A percentile compares a stretch with the other conserved stretches of the same genome.
Evolutionary conservation across 2,329 filamentous ascomycete species (phyloP).

Genomic region (Curvularia lunata): DNA sequence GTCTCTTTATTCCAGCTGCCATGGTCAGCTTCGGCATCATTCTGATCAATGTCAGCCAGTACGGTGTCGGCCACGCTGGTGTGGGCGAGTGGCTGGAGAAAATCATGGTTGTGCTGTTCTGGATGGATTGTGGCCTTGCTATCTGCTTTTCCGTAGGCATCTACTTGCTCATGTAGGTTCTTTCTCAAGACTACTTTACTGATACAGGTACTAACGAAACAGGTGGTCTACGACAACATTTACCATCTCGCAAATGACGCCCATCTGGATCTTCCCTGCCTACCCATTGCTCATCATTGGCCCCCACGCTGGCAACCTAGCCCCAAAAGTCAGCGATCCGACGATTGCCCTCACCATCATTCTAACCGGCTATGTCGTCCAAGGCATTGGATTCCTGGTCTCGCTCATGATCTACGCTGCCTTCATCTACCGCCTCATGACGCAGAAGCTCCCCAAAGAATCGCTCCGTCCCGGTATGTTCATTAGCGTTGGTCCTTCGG

Average conservation of each 20-base stretch:
- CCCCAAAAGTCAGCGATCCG: constrained; percentile 53
- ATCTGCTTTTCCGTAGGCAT: constrained; percentile 71
- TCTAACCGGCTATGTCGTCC: constrained; percentile 64
- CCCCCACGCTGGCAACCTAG: constrained; percentile 70
- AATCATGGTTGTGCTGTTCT: constrained; percentile 72
- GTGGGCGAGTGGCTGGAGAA: constrained; percentile 56
- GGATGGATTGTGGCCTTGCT: constrained; percentile 74
- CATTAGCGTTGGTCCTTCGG: constrained; percentile 79
- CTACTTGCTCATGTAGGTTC: constrained; percentile 72
- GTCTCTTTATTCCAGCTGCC: constrained; percentile 74
- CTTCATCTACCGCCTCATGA: constrained; percentile 87
- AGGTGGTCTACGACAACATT: constrained; percentile 70
- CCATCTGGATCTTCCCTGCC: constrained; percentile 85
- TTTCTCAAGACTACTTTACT: background rate
- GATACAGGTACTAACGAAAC: constrained; percentile 2
- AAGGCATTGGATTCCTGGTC: constrained; percentile 69
- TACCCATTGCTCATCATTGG: constrained; percentile 81
- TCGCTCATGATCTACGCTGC: constrained; percentile 82
- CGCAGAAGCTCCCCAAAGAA: constrained; percentile 80
- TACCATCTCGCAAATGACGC: constrained; percentile 83
- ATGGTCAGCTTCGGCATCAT: constrained; percentile 69
- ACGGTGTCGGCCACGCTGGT: constrained; percentile 65
- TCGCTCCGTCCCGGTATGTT: constrained; percentile 82
- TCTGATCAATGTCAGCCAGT: constrained; percentile 74
- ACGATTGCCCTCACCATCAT: constrained; percentile 60